These are phyloP conservation scores for Exidia glandulosa DNA, from an alignment of 768 basidiomycete species.

Conservation along the genomic window DNA sequence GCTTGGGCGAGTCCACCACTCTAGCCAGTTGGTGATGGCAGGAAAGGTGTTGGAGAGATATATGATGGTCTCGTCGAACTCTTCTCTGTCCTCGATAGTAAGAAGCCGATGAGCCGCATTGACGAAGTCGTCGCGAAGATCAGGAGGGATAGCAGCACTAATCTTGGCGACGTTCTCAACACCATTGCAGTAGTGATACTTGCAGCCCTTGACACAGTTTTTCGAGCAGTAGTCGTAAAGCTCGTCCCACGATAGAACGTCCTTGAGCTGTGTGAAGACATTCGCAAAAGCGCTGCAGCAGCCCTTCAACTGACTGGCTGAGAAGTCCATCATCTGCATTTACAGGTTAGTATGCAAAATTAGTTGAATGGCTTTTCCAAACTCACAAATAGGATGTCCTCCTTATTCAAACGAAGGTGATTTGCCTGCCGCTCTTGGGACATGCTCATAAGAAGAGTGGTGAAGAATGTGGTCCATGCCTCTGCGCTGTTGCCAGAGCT, in stretches of 20 bases:
- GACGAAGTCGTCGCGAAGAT: background rate
- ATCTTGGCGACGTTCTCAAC: background rate
- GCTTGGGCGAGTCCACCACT: background rate
- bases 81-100: background rate
- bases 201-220: background rate
- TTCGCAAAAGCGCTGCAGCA: background rate
- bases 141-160: background rate
- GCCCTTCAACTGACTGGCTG: background rate
- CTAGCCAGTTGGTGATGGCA: background rate
- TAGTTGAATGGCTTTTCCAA: no score
- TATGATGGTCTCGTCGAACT: background rate
- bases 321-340: background rate
- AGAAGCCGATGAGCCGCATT: background rate
- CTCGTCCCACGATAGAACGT: background rate
- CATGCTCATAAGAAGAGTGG: background rate
- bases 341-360: background rate
- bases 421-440: background rate
- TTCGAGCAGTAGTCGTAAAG: background rate
- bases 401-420: no score
- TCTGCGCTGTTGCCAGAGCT: background rate
- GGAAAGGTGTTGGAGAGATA: background rate
- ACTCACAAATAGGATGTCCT: no score
- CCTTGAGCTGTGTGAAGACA: background rate
- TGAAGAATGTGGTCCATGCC: background rate
- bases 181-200: background rate